Evolutionary conservation across 331 rosid species (phyloP).

Genomic region (Acacia pycnantha): DNA sequence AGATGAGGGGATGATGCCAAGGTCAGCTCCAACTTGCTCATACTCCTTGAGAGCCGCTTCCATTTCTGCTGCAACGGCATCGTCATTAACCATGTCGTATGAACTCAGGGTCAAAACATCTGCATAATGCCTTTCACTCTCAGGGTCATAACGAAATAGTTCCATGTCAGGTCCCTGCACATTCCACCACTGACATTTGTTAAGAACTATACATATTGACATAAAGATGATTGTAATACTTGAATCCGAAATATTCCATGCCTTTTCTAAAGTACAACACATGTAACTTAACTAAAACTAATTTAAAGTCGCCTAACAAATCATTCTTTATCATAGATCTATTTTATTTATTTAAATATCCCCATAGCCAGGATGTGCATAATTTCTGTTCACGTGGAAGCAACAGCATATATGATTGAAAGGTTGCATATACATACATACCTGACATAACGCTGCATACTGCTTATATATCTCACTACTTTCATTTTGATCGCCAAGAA

Average conservation of each 20-base stretch:
- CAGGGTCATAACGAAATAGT: slow-evolving; percentile 62
- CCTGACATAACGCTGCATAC: slow-evolving; percentile 83
- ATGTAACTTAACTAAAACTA: not conserved
- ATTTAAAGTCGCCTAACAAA: no score
- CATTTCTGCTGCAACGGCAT: slow-evolving; percentile 69
- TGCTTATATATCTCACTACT: slow-evolving; percentile 84
- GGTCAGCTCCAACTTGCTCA: slow-evolving; percentile 79
- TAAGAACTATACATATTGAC: not conserved
- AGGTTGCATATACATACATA: slow-evolving; percentile 9
- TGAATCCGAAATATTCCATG: not conserved
- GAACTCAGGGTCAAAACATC: slow-evolving; percentile 59
- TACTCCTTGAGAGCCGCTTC: slow-evolving; percentile 78
- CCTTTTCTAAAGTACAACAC: not conserved
- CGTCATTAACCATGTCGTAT: slow-evolving; percentile 50
- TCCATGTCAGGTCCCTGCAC: slow-evolving; percentile 55
- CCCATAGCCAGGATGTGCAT: not conserved
- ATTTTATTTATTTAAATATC: not conserved
- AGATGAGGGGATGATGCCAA: slow-evolving; percentile 72
- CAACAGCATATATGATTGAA: not conserved
- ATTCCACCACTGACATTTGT: not conserved
- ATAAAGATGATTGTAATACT: not conserved
- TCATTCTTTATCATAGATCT: not conserved
- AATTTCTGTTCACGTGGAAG: not conserved
- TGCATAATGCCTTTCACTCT: slow-evolving; percentile 71
- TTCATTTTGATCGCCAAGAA: slow-evolving; percentile 86